These are phyloP conservation scores for Jacaranda mimosifolia DNA, from an alignment of 257 asterid species.

Conservation along the genomic window DNA sequence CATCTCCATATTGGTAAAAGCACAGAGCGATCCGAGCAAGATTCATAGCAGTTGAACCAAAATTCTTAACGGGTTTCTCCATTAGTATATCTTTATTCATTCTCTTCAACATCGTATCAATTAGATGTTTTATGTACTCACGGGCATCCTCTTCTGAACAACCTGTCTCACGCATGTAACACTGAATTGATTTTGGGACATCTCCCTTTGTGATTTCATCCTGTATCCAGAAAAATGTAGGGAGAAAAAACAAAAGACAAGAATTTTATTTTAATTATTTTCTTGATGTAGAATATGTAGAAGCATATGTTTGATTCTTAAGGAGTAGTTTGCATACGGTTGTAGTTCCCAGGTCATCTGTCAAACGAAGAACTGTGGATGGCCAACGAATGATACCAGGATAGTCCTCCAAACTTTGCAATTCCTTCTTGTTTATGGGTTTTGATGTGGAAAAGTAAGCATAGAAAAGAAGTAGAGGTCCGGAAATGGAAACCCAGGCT, in stretches of 20 bases:
- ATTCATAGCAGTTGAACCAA: conserved; percentile 45
- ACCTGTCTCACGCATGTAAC: conserved; percentile 54
- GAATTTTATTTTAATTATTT: too few relatives aligned
- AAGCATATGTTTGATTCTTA: too few relatives aligned
- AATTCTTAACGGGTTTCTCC: conserved; percentile 38
- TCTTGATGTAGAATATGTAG: too few relatives aligned
- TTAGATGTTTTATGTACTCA: conserved; percentile 34
- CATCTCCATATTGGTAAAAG: conserved; percentile 59
- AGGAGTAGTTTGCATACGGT: conserved; percentile 49
- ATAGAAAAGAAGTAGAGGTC: conserved; percentile 45
- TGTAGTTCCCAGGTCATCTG: conserved; percentile 61
- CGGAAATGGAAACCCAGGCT: conserved; percentile 49
- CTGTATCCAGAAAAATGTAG: conserved; percentile 20
- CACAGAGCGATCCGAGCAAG: conserved; percentile 51
- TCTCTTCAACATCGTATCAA: conserved; percentile 42
- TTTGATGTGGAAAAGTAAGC: conserved; percentile 46
- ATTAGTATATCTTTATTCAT: conserved; percentile 49
- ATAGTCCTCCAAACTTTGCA: conserved; percentile 37
- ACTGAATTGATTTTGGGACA: conserved; percentile 52
- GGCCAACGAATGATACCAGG: conserved; percentile 48
- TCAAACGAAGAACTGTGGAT: conserved; percentile 53
- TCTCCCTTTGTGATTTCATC: conserved; percentile 60
- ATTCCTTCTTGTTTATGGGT: conserved; percentile 42
- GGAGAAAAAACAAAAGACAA: not conserved
- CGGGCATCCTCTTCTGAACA: conserved; percentile 57